Evolutionary conservation across 164 flowering plant genomes (phyloP).

Genomic region (Tetrastigma voinierianum): DNA sequence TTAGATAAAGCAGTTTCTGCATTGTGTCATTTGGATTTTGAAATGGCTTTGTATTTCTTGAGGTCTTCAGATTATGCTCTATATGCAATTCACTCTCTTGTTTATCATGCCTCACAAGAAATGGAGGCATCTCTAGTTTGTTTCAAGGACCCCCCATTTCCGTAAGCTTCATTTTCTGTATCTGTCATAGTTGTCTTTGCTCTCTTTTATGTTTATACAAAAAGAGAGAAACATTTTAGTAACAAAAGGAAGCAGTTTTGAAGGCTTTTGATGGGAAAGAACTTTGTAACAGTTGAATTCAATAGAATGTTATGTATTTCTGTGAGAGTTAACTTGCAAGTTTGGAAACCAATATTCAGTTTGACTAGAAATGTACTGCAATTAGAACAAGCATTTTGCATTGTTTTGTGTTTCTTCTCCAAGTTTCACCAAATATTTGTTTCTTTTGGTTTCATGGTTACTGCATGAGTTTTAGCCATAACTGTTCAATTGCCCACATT

Average conservation of each 20-base stretch:
- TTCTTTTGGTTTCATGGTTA: not conserved
- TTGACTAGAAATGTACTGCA: conserved; percentile 5
- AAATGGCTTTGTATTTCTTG: conserved; percentile 67
- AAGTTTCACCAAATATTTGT: not conserved
- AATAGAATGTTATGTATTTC: conserved; percentile 25
- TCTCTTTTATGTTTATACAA: conserved; percentile 51
- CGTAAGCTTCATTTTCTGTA: conserved; percentile 65
- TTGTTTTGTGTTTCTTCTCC: conserved; percentile 1
- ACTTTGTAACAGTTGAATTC: conserved; percentile 28
- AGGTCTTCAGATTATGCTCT: conserved; percentile 88
- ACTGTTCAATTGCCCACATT: too few relatives aligned
- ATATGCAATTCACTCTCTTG: conserved; percentile 73
- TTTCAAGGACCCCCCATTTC: conserved; percentile 95
- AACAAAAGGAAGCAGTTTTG: conserved; percentile 92
- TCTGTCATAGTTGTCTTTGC: conserved; percentile 42
- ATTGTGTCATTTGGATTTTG: conserved; percentile 82
- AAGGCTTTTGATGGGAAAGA: conserved; percentile 19
- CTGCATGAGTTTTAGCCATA: not conserved
- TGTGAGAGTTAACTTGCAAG: conserved; percentile 14
- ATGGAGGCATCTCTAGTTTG: conserved; percentile 84
- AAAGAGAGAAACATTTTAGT: conserved; percentile 75
- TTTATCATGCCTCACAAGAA: conserved; percentile 74
- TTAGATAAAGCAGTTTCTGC: conserved; percentile 80
- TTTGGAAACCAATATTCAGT: conserved; percentile 3
- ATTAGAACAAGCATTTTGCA: not conserved